phyloP scores from a whole-genome alignment of 202 grass and related monocot genomes.

The Digitaria exilis region DNA sequence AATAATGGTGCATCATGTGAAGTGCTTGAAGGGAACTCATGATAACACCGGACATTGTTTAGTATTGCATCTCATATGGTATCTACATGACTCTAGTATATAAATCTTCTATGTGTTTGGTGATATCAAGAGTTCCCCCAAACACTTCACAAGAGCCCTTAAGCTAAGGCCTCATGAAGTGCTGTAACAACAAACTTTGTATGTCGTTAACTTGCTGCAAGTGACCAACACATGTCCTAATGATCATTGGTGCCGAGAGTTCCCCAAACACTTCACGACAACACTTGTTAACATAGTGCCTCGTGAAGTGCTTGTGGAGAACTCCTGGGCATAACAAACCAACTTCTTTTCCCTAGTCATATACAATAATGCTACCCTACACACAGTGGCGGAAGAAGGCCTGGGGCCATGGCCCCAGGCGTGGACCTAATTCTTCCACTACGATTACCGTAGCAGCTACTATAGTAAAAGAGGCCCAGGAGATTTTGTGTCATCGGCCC shows the following conservation, averaged over 20 bases:
- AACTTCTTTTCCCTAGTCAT: background rate
- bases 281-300: too few species aligned
- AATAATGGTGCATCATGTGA: constrained; percentile 11
- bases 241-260: constrained; percentile 22
- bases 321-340: constrained; percentile 36
- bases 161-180: constrained; percentile 27
- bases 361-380: background rate
- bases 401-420: too few species aligned
- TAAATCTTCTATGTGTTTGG: constrained; percentile 4
- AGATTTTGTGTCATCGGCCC: too few species aligned
- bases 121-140: constrained; percentile 54
- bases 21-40: constrained; percentile 57
- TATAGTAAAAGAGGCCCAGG: too few species aligned
- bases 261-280: constrained; percentile 61
- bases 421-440: too few species aligned
- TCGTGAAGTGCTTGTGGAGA: constrained; percentile 48
- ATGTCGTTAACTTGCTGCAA: too few species aligned
- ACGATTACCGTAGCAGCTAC: too few species aligned
- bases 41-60: constrained; percentile 38
- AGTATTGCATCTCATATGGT: background rate
- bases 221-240: too few species aligned
- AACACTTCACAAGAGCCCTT: constrained; percentile 46
- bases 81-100: background rate
- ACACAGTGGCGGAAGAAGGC: too few species aligned
- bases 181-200: constrained; percentile 42